These are phyloP conservation scores for Fusarium napiforme DNA, from an alignment of 2,329 filamentous ascomycete genomes.

Conservation along the genomic window DNA sequence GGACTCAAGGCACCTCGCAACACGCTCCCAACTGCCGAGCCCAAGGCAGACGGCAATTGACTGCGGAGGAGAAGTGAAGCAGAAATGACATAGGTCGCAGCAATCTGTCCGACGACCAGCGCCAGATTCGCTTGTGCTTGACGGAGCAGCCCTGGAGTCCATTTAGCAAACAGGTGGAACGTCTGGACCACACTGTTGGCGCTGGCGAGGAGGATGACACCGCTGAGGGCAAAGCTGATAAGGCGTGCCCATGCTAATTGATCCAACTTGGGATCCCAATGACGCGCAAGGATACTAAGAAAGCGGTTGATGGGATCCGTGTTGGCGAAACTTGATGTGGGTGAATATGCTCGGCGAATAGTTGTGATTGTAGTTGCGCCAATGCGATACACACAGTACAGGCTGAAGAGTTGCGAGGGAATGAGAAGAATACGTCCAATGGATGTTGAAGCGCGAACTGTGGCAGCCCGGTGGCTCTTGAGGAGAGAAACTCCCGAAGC, in stretches of 20 bases:
- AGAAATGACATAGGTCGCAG: constrained; percentile 86
- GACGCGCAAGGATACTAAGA: constrained; percentile 80
- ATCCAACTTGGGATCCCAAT: constrained; percentile 86
- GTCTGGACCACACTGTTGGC: constrained; percentile 89
- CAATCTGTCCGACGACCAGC: constrained; percentile 81
- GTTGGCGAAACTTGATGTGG: constrained; percentile 66
- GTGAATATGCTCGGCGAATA: constrained; percentile 63
- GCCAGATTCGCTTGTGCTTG: constrained; percentile 83
- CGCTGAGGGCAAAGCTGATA: constrained; percentile 85
- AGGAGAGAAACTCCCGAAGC: constrained; percentile 72
- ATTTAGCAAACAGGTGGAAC: constrained; percentile 81
- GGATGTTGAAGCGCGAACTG: constrained; percentile 73
- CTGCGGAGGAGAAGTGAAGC: constrained; percentile 80
- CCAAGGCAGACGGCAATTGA: constrained; percentile 81
- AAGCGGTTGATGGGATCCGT: constrained; percentile 87
- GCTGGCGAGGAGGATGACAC: constrained; percentile 82
- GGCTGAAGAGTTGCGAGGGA: constrained; percentile 75
- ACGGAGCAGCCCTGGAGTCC: constrained; percentile 76
- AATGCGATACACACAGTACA: constrained; percentile 89
- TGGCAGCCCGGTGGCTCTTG: constrained; percentile 69
- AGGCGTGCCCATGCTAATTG: constrained; percentile 85
- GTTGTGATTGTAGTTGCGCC: constrained; percentile 76
- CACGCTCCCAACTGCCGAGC: constrained; percentile 80
- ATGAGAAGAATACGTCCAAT: constrained; percentile 72
- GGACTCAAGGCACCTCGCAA: constrained; percentile 77